These are phyloP conservation scores for Citrullus colocynthis DNA, from an alignment of 306 rosid genomes.

Conservation along the genomic window DNA sequence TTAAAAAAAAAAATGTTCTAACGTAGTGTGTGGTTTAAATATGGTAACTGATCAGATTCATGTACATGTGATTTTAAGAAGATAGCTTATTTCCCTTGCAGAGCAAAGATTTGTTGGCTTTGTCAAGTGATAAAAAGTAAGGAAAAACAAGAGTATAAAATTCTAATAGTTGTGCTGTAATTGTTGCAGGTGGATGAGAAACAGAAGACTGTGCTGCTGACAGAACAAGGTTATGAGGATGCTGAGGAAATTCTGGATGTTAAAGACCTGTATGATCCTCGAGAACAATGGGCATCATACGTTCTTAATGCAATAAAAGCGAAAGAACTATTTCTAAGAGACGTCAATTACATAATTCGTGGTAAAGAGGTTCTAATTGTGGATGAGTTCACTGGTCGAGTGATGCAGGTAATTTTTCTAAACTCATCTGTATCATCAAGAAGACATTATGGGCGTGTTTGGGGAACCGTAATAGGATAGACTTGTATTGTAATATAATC, in stretches of 20 bases:
- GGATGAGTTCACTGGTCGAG: conserved; percentile 97
- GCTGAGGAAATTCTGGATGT: conserved; percentile 86
- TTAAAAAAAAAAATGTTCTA: neutral
- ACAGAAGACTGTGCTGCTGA: conserved; percentile 70
- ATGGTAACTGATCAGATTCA: neutral
- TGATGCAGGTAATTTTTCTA: conserved; percentile 67
- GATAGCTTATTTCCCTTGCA: neutral
- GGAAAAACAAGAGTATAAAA: neutral
- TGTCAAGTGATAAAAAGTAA: neutral
- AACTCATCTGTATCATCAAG: neutral
- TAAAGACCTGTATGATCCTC: conserved; percentile 88
- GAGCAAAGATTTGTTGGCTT: neutral
- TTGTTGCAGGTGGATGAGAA: conserved; percentile 83
- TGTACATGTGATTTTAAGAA: neutral
- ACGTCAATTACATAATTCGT: conserved; percentile 85
- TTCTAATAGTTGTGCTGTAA: conserved; percentile 4
- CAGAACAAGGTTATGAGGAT: conserved; percentile 97
- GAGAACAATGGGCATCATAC: conserved; percentile 97
- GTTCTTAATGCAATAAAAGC: conserved; percentile 89
- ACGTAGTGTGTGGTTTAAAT: neutral
- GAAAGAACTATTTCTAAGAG: conserved; percentile 86
- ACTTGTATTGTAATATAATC: no score
- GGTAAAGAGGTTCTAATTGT: conserved; percentile 89
- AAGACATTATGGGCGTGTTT: neutral
- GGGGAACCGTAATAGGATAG: no score